These are phyloP conservation scores for Lomentospora prolificans DNA, from an alignment of 2,329 filamentous ascomycete genomes.

Conservation along the genomic window DNA sequence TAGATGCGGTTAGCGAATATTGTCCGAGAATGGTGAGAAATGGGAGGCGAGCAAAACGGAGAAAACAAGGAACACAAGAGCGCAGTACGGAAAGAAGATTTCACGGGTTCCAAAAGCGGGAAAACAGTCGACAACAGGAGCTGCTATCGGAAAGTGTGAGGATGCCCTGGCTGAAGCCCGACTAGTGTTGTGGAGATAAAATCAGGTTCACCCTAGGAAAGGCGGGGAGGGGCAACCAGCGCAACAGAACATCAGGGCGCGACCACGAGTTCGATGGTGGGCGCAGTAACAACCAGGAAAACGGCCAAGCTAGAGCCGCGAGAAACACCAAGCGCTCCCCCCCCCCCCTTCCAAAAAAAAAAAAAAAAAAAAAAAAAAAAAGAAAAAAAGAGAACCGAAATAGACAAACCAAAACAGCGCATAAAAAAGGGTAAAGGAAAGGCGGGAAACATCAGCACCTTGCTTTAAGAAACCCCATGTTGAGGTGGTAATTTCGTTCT, in stretches of 20 bases:
- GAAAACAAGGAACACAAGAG: neutral
- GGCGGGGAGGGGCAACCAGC: neutral
- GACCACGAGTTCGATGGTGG: neutral
- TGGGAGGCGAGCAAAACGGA: neutral
- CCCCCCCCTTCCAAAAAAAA: neutral
- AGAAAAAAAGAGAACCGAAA: slow-evolving; percentile 7
- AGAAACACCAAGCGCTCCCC: neutral
- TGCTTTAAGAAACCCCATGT: slow-evolving; percentile 7
- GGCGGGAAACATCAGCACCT: slow-evolving; percentile 1
- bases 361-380: slow-evolving; percentile 7
- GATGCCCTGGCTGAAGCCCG: neutral
- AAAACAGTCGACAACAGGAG: neutral
- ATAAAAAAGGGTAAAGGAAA: slow-evolving; percentile 8
- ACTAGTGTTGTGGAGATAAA: neutral
- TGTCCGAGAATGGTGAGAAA: neutral
- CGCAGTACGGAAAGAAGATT: neutral
- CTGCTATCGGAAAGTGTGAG: neutral
- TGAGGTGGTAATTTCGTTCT: neutral
- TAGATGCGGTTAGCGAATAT: slow-evolving; percentile 13
- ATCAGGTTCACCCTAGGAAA: neutral
- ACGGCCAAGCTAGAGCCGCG: too few relatives aligned
- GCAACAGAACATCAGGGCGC: neutral
- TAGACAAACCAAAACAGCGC: slow-evolving; percentile 8
- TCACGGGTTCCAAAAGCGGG: too few relatives aligned
- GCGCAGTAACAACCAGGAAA: neutral